Evolutionary conservation across 371 early-diverging fungal genomes (phyloP), one percentile per base, ranked within the genome.

Genomic region (Batkoa obscura): DNA sequence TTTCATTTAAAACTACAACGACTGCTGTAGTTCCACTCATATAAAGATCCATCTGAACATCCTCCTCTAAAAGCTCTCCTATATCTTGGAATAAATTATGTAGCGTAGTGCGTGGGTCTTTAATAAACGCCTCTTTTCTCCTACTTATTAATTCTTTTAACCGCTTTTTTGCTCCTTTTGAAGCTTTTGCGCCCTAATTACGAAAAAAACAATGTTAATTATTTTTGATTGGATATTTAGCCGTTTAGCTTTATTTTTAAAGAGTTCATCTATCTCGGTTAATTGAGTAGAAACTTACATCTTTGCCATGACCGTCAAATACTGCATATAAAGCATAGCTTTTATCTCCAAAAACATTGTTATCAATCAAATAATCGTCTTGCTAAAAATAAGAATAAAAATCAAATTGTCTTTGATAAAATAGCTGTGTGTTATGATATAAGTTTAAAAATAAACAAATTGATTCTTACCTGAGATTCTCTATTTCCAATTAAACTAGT

Each of bases 161-260:
- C 2, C n/a, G 38, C 3, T 15, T 39, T 55, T 55, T 55, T 1
- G 33, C 56, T 45, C 46, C 56, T 31, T 32, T 55, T 6, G 43
- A 55, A n/a, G 46, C 56, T 33, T 55, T 55, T 34, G 43, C 56
- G 2, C 56, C 56, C 56, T 55, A 45, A 32, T 3, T 35, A 15
- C 15, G 5, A 31, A 47, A 30, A 6, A 50, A 50, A 13, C n/a
- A n/a, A n/a, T n/a, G n/a, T n/a, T n/a, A n/a, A n/a, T n/a, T n/a
- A n/a, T n/a, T n/a, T 12, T 17, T 33, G 4, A 23, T 45, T 15
- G n/a, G n/a, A n/a, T n/a, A n/a, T n/a, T n/a, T n/a, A 54, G 3
- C 2, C 3, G 5, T 41, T 36, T 1, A 32, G 2, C n/a, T n/a
- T n/a, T n/a, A n/a, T n/a, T n/a, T n/a, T n/a, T n/a, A n/a, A n/a